Base-by-base conservation (phyloP, 495 filamentous ascomycete species). In the Cryomyces minteri region DNA sequence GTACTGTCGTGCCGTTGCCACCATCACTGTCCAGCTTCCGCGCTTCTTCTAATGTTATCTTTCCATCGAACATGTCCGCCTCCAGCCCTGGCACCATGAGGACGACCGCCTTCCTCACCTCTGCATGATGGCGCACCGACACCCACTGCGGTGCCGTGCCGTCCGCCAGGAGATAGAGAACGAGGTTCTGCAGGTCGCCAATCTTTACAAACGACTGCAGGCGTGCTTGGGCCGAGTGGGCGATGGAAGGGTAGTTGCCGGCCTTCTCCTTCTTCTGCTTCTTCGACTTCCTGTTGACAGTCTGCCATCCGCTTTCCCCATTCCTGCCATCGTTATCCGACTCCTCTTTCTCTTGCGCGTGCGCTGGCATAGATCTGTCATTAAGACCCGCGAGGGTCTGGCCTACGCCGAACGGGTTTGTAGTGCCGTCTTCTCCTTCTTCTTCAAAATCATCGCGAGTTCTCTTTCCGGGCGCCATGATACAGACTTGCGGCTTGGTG, bases 61-160 rank as follows among this genome's bases (percentile, higher is more conserved):
- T 69, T 25, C 73, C 72, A 63, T 86, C 75, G 61, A 95, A 92
- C 84, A 94, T 88, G 31, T 76, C 82, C 51, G 80, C 73, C 59
- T 94, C 87, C 10, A 96, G 61, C 8, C 88, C 90, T 0, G 90
- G 92, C 5, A 93, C 82, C 82, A 96, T 88, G 47, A 96, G 62
- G n/a, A 87, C 74, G 11, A 94, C 90, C 18, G 86, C 79, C 59
- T 88, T 92, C 33, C 76, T 68, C 43, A 96, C 78, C 51, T 78
- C 67, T 0, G 70, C 69, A 43, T 84, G 80, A 56, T 94, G 73
- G 52, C 74, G 72, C 40, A 93, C 70, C 18, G 82, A 74, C 12
- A 94, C 74, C 82, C 88, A 98, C 62, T 90, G 81, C 4, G 92
- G 90, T 5, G 80, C 74, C 0, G 62, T 48, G 0, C 81, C 90